Evolutionary conservation across 2,329 filamentous ascomycete genomes (phyloP).

Genomic region (Monosporascus sp.): DNA sequence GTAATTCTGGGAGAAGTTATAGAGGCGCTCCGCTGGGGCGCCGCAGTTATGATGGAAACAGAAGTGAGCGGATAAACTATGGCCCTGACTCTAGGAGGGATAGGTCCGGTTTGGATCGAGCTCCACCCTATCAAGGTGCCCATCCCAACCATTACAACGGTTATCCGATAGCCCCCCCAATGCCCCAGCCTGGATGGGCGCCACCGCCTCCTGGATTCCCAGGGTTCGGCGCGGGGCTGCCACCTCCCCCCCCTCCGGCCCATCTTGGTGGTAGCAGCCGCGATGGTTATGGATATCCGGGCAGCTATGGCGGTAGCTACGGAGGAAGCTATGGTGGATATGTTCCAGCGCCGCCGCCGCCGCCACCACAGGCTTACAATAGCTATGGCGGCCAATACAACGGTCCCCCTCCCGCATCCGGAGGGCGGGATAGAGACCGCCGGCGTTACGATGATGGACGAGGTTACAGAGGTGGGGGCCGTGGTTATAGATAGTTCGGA

Average conservation of each 20-base stretch:
- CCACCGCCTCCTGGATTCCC: constrained; percentile 35
- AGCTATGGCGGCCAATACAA: constrained; percentile 21
- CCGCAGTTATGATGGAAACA: constrained; percentile 18
- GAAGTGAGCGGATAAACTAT: constrained; percentile 26
- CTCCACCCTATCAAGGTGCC: constrained; percentile 27
- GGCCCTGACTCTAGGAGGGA: constrained; percentile 25
- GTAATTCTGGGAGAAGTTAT: constrained; percentile 61
- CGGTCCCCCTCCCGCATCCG: constrained; percentile 13
- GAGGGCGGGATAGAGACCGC: constrained; percentile 14
- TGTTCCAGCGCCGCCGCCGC: constrained; percentile 14
- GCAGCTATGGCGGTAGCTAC: constrained; percentile 3
- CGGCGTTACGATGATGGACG: constrained; percentile 20
- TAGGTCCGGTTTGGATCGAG: constrained; percentile 13
- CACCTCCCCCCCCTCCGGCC: constrained; percentile 33
- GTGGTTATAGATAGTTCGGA: constrained; percentile 7
- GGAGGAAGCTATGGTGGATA: constrained; percentile 19
- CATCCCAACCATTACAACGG: constrained; percentile 40
- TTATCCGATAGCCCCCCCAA: constrained; percentile 22
- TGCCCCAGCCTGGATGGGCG: constrained; percentile 27
- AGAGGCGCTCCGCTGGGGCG: constrained; percentile 59
- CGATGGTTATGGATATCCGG: constrained; percentile 1
- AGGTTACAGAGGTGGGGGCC: constrained; percentile 15
- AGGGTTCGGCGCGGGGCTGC: constrained; percentile 31
- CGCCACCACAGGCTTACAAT: constrained; percentile 15
- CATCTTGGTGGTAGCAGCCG: constrained; percentile 12